phyloP scores from a whole-genome alignment of 352 stramenopile genomes.

The Phytophthora syringae region DNA sequence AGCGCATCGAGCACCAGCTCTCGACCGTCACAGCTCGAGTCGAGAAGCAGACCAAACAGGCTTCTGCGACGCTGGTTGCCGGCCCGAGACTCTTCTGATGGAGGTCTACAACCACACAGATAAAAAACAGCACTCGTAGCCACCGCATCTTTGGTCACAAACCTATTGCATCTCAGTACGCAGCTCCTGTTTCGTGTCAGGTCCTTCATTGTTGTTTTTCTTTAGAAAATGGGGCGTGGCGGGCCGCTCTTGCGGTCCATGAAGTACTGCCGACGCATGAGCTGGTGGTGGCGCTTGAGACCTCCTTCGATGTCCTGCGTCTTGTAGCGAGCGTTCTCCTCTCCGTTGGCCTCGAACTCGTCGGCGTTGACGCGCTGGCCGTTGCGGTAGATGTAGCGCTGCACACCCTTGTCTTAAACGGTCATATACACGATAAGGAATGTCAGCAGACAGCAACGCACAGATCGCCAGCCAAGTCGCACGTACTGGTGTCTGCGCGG shows the following conservation, averaged over 20 bases:
- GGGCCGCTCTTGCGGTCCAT: slow-evolving; percentile 75
- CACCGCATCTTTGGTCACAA: background rate
- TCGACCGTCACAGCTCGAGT: slow-evolving; percentile 71
- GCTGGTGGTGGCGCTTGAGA: slow-evolving; percentile 75
- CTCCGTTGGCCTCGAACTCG: slow-evolving; percentile 46
- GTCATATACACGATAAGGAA: slow-evolving; percentile 3
- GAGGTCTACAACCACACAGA: slow-evolving; percentile 2
- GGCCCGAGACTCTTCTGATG: slow-evolving; percentile 51
- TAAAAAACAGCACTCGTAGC: background rate
- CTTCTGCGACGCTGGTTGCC: slow-evolving; percentile 45
- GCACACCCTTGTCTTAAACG: slow-evolving; percentile 61
- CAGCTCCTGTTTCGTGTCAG: background rate
- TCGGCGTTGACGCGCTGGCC: slow-evolving; percentile 68
- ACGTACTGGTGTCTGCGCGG: slow-evolving; percentile 58
- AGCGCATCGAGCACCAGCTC: slow-evolving; percentile 72
- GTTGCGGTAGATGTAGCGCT: slow-evolving; percentile 86
- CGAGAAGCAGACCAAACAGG: slow-evolving; percentile 74
- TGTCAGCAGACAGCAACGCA: background rate
- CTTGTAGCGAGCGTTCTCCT: slow-evolving; percentile 75
- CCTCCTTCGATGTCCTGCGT: slow-evolving; percentile 72
- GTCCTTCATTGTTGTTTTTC: slow-evolving; percentile 4
- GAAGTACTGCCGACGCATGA: slow-evolving; percentile 87
- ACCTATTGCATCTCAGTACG: background rate
- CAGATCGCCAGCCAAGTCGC: background rate
- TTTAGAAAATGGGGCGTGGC: slow-evolving; percentile 51